Evolutionary conservation across 768 basidiomycete species (phyloP).

Genomic region (Termitomyces sp.): DNA sequence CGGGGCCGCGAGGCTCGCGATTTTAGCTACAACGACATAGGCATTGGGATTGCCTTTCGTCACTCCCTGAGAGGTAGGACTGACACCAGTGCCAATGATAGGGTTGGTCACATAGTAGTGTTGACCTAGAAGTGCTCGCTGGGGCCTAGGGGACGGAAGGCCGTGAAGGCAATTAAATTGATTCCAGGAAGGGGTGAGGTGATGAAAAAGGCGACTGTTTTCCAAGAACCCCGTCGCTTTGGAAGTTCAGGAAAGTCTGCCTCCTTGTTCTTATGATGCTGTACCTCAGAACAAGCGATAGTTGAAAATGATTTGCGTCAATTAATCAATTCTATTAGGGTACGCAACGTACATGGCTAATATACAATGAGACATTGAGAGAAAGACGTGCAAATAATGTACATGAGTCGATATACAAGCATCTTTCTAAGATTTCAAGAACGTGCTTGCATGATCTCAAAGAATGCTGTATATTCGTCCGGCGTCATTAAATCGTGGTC

Average conservation of each 20-base stretch:
- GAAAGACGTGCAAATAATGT: background rate
- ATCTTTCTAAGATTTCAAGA: slow-evolving; percentile 17
- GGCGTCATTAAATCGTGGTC: slow-evolving; percentile 92
- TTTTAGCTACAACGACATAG: slow-evolving; percentile 44
- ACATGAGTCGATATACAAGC: background rate
- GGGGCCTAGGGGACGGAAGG: no score
- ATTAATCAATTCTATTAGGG: background rate
- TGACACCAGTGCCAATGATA: slow-evolving; percentile 32
- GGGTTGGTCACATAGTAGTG: slow-evolving; percentile 58
- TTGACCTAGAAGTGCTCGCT: slow-evolving; percentile 33
- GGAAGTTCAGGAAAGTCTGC: no score
- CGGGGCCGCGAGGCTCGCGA: slow-evolving; percentile 39
- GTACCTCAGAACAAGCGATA: no score
- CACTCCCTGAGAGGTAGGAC: slow-evolving; percentile 39
- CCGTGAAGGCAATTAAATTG: no score
- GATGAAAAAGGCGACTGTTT: no score
- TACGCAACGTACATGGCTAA: background rate
- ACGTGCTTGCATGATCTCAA: slow-evolving; percentile 59
- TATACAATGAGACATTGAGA: background rate
- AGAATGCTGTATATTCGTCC: slow-evolving; percentile 86
- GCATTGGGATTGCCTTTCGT: slow-evolving; percentile 38
- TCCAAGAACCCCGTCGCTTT: no score
- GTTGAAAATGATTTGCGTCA: no score
- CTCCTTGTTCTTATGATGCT: no score
- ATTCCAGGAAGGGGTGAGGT: no score